Evolutionary conservation across 2,329 filamentous ascomycete species (phyloP).

Genomic region (Fusarium odoratissimum): DNA sequence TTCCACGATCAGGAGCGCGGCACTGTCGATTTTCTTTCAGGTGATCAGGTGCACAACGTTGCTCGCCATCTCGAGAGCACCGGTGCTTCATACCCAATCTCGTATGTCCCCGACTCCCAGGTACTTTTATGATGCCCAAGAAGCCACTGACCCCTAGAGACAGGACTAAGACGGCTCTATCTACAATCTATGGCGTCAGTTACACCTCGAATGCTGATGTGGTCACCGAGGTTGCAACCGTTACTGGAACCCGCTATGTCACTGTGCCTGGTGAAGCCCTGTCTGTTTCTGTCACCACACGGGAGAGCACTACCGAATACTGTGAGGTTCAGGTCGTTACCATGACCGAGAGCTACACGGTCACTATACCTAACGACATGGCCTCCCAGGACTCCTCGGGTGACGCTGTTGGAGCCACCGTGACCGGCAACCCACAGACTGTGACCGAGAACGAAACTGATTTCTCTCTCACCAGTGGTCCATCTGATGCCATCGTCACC

Average conservation of each 20-base stretch:
- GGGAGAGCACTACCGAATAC: conserved; percentile 39
- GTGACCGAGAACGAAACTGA: conserved; percentile 48
- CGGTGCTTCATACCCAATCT: conserved; percentile 48
- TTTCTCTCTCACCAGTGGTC: conserved; percentile 44
- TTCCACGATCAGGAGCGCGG: background rate
- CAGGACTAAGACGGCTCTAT: conserved; percentile 50
- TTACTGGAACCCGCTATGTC: conserved; percentile 46
- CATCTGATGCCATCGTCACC: conserved; percentile 50
- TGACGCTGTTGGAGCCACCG: conserved; percentile 38
- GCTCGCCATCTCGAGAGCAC: conserved; percentile 28
- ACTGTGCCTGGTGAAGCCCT: conserved; percentile 44
- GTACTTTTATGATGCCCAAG: background rate
- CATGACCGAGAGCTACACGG: conserved; percentile 44
- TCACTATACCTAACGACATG: conserved; percentile 44
- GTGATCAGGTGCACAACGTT: background rate
- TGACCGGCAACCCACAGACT: conserved; percentile 48
- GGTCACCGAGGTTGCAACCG: conserved; percentile 38
- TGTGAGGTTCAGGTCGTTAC: conserved; percentile 40
- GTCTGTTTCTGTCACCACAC: conserved; percentile 41
- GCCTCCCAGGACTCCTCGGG: conserved; percentile 18
- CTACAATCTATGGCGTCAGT: conserved; percentile 50
- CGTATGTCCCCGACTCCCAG: conserved; percentile 44
- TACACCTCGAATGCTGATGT: conserved; percentile 30
- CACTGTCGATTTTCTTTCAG: background rate
- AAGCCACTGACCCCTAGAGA: conserved; percentile 11